These are phyloP conservation scores for Volvox reticuliferus DNA, from an alignment of 139 green algal genomes.

Conservation along the genomic window DNA sequence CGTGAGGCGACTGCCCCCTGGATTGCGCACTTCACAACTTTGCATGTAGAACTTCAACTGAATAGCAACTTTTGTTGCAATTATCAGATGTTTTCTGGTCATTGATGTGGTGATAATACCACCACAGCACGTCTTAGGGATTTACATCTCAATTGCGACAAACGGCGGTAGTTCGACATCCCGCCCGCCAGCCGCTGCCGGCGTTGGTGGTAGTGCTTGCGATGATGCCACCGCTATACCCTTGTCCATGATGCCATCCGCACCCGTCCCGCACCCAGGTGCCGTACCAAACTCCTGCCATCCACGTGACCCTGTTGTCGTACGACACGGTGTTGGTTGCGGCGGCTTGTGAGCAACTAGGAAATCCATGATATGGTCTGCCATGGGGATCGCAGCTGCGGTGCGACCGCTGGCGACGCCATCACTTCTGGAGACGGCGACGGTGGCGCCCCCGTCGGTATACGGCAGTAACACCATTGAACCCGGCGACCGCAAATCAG, in stretches of 20 bases:
- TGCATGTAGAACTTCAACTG: no score
- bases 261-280: neutral
- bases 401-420: neutral
- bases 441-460: neutral
- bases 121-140: no score
- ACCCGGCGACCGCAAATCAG: neutral
- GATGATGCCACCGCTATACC: neutral
- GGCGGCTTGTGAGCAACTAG: neutral
- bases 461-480: neutral
- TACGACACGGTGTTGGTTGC: neutral
- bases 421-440: neutral
- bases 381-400: neutral
- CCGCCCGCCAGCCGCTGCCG: neutral
- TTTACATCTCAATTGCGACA: conserved; percentile 15
- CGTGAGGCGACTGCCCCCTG: no score
- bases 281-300: neutral
- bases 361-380: neutral
- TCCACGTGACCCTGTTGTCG: neutral
- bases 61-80: no score
- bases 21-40: no score
- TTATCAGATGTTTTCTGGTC: no score
- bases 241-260: neutral
- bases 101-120: no score
- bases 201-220: neutral
- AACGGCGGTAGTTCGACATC: neutral